Percentiles rank a stretch among this genome's conserved stretches.
Conservation (phyloP, 306 rosid genomes). For the Prunus campanulata region DNA sequence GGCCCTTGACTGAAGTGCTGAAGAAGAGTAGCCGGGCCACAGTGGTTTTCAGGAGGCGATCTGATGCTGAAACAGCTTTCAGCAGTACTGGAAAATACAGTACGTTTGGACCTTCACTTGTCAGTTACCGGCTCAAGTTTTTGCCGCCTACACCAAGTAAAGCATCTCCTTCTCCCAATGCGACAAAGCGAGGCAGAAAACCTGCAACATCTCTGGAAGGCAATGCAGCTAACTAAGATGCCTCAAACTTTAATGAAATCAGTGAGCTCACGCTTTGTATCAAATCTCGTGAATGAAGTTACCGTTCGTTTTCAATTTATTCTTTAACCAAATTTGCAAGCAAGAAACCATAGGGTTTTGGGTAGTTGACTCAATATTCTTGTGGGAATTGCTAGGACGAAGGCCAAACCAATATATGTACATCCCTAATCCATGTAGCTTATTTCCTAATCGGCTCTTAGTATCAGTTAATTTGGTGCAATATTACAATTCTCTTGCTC, state of each 20-base stretch:
- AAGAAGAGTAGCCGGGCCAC: conserved; percentile 60
- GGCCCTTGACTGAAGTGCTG: conserved; percentile 64
- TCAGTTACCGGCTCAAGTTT: conserved; percentile 78
- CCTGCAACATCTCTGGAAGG: conserved; percentile 21
- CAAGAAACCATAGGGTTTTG: conserved; percentile 23
- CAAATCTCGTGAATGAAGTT: background rate
- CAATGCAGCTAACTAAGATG: conserved; percentile 27
- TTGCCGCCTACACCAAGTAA: conserved; percentile 28
- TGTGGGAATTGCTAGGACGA: conserved; percentile 17
- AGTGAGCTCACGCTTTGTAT: background rate
- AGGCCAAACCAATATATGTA: conserved; percentile 10
- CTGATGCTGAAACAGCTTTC: conserved; percentile 77
- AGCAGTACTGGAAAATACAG: conserved; percentile 83
- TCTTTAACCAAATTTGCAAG: background rate
- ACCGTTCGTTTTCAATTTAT: background rate
- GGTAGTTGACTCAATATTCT: conserved; percentile 13
- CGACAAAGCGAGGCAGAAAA: conserved; percentile 38
- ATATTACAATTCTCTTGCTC: background rate
- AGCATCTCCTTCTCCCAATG: conserved; percentile 14
- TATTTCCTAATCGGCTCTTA: conserved; percentile 9
- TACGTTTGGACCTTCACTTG: conserved; percentile 75
- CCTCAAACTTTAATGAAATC: conserved; percentile 3
- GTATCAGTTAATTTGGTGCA: background rate
- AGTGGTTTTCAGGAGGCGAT: conserved; percentile 58
- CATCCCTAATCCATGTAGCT: conserved; percentile 3